Evolutionary conservation across 768 basidiomycete genomes (phyloP).

Genomic region (Phanerochaete sordida): DNA sequence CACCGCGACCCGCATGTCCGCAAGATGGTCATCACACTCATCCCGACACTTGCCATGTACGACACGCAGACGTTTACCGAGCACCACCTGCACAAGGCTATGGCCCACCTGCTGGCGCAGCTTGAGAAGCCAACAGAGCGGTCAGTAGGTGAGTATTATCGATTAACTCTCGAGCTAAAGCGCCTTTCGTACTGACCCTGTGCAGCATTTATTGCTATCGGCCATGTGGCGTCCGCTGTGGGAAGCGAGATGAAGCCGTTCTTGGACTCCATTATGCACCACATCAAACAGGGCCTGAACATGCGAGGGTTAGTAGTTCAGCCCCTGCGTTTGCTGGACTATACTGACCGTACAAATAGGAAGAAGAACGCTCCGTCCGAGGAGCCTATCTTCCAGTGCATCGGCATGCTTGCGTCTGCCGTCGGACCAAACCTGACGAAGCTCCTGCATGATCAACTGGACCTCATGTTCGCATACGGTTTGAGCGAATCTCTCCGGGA

Average conservation of each 20-base stretch:
- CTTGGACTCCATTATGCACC: conserved; percentile 84
- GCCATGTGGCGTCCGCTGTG: conserved; percentile 89
- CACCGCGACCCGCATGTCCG: conserved; percentile 86
- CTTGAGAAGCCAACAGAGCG: conserved; percentile 88
- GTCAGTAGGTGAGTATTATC: conserved; percentile 58
- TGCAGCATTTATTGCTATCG: conserved; percentile 88
- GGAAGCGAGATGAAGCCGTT: conserved; percentile 95
- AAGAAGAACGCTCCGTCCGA: conserved; percentile 92
- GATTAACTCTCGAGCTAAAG: not conserved
- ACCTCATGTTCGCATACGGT: conserved; percentile 94
- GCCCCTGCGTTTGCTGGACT: not conserved
- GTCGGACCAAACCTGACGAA: conserved; percentile 97
- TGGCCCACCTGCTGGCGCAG: conserved; percentile 87
- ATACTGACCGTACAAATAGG: too few species aligned
- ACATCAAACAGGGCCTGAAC: conserved; percentile 87
- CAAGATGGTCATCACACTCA: conserved; percentile 92
- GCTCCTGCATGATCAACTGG: conserved; percentile 92
- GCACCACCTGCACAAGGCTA: conserved; percentile 88
- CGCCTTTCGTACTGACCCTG: not conserved
- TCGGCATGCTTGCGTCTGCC: conserved; percentile 92
- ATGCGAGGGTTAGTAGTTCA: conserved; percentile 68
- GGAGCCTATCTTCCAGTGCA: conserved; percentile 95
- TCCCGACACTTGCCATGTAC: conserved; percentile 92
- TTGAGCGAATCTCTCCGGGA: conserved; percentile 85
- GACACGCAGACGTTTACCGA: conserved; percentile 91